Evolutionary conservation across 2,329 filamentous ascomycete genomes (phyloP).

Genomic region (Pyrenochaeta sp.): DNA sequence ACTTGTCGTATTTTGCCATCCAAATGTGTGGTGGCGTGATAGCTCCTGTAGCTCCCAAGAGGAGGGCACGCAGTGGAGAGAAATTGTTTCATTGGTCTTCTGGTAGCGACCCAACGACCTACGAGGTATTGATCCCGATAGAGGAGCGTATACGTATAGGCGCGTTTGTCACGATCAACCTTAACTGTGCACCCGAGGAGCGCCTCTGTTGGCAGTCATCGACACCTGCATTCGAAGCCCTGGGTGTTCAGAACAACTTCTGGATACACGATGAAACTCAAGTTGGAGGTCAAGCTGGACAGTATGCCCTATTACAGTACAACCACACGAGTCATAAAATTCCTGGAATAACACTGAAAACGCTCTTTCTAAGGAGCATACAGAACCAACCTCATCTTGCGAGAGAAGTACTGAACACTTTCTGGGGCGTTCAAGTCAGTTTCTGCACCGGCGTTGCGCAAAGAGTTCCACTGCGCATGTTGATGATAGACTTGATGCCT

Average conservation of each 20-base stretch:
- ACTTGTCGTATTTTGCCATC: too few relatives aligned
- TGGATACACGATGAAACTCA: slow-evolving; percentile 9
- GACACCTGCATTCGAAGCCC: background rate
- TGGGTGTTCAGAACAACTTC: background rate
- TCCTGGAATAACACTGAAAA: slow-evolving; percentile 7
- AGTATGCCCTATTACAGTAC: too few relatives aligned
- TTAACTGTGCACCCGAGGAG: slow-evolving; percentile 1
- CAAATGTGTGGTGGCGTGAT: too few relatives aligned
- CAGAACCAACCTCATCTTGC: slow-evolving; percentile 4
- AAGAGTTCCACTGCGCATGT: slow-evolving; percentile 17
- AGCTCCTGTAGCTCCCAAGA: too few relatives aligned
- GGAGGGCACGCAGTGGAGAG: too few relatives aligned
- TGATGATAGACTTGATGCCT: slow-evolving; percentile 22
- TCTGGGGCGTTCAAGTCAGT: slow-evolving; percentile 29
- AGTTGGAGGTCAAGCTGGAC: slow-evolving; percentile 12
- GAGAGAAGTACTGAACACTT: slow-evolving; percentile 7
- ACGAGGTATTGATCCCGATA: too few relatives aligned
- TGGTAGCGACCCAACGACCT: too few relatives aligned
- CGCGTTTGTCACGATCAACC: background rate
- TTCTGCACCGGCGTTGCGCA: slow-evolving; percentile 27
- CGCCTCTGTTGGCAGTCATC: background rate
- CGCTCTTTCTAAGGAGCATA: background rate
- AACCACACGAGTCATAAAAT: slow-evolving; percentile 5
- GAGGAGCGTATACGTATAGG: background rate
- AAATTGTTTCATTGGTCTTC: too few relatives aligned